phyloP scores from a whole-genome alignment of 495 filamentous ascomycete species.

The Podospora comata region DNA sequence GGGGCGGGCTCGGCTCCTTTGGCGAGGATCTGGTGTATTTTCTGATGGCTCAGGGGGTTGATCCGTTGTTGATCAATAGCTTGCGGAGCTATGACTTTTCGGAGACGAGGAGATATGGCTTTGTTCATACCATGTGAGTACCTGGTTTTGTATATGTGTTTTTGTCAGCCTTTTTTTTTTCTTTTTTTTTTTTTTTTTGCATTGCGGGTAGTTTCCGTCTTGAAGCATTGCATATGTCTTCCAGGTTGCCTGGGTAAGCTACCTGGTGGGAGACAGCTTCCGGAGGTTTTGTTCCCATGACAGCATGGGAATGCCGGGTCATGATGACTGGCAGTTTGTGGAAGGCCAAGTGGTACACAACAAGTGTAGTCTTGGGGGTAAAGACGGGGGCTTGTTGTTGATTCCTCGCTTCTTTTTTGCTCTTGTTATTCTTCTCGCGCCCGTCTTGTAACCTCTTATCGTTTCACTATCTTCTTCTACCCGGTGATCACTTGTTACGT shows the following conservation, averaged over 20 bases:
- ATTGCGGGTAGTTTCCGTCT: too few species aligned
- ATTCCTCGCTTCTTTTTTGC: not conserved
- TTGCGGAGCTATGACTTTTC: constrained; percentile 71
- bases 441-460: not conserved
- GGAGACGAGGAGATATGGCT: constrained; percentile 63
- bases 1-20: constrained; percentile 54
- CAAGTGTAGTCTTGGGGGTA: too few species aligned
- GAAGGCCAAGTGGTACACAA: too few species aligned
- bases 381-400: not conserved
- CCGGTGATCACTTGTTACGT: too few species aligned
- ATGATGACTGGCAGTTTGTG: too few species aligned
- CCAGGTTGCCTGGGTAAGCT: too few species aligned
- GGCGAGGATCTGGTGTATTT: constrained; percentile 69
- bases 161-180: not conserved
- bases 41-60: constrained; percentile 61
- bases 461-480: not conserved
- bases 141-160: not conserved
- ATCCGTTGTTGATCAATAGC: constrained; percentile 57
- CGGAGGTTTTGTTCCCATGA: too few species aligned
- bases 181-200: not conserved
- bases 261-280: too few species aligned
- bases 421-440: not conserved
- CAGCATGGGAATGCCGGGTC: too few species aligned
- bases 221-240: too few species aligned
- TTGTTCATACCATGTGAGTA: constrained; percentile 72